Evolutionary conservation across 2,329 filamentous ascomycete species (phyloP).

Genomic region (Sphaceloma murrayae): DNA sequence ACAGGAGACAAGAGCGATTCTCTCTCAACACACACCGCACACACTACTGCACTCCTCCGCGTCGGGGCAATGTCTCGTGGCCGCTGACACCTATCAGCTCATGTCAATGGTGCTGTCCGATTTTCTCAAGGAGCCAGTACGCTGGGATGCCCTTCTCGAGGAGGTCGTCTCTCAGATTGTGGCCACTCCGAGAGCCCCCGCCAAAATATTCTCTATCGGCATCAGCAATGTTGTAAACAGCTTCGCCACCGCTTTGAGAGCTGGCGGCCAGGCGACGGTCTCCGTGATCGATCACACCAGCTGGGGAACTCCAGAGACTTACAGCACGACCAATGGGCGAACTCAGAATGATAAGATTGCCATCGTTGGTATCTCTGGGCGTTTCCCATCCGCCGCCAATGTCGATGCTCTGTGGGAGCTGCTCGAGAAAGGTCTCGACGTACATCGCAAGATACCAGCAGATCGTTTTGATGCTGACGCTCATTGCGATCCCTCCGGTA

Average conservation of each 20-base stretch:
- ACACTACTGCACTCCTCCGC: slow-evolving; percentile 40
- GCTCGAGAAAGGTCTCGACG: slow-evolving; percentile 63
- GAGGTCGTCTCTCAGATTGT: slow-evolving; percentile 41
- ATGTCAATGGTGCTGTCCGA: slow-evolving; percentile 36
- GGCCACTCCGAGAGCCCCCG: slow-evolving; percentile 31
- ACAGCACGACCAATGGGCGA: slow-evolving; percentile 31
- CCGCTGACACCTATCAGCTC: slow-evolving; percentile 38
- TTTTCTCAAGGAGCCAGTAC: slow-evolving; percentile 39
- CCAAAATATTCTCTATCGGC: slow-evolving; percentile 42
- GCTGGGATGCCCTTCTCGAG: slow-evolving; percentile 41
- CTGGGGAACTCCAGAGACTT: slow-evolving; percentile 31
- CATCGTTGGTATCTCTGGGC: slow-evolving; percentile 73
- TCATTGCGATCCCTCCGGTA: slow-evolving; percentile 62
- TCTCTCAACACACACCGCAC: slow-evolving; percentile 35
- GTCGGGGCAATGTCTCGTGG: slow-evolving; percentile 38
- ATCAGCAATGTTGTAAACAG: slow-evolving; percentile 47
- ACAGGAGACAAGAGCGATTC: slow-evolving; percentile 31
- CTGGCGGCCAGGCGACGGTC: slow-evolving; percentile 38
- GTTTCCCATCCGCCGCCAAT: slow-evolving; percentile 64
- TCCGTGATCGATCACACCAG: slow-evolving; percentile 36
- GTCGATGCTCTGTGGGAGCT: slow-evolving; percentile 67
- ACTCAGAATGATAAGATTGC: slow-evolving; percentile 61
- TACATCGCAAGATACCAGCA: slow-evolving; percentile 56
- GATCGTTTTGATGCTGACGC: slow-evolving; percentile 66
- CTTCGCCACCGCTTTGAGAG: slow-evolving; percentile 45